Conservation (phyloP, 2,329 filamentous ascomycete species). For the Claviceps quebecensis region DNA sequence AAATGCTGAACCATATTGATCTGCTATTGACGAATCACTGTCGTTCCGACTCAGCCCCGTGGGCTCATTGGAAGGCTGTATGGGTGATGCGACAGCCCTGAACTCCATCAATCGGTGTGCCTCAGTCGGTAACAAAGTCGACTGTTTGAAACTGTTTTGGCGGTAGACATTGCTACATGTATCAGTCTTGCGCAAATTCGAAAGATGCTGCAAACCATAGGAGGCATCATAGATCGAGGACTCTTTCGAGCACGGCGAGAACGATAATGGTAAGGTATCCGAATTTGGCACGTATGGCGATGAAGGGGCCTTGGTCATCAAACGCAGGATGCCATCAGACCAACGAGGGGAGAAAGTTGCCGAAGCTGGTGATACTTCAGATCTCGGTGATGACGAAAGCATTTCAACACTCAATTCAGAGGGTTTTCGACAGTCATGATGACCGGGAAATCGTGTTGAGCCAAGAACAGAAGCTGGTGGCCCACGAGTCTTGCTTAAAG, state of each 20-base stretch:
- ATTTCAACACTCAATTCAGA: neutral
- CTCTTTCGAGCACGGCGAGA: neutral
- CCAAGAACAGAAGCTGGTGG: neutral
- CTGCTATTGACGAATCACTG: neutral
- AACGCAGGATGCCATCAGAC: slow-evolving; percentile 1
- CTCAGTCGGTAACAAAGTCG: neutral
- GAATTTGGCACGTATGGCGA: neutral
- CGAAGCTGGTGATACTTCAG: neutral
- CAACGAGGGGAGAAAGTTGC: neutral
- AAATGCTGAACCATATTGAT: neutral
- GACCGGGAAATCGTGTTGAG: neutral
- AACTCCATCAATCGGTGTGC: neutral
- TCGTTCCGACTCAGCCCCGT: neutral
- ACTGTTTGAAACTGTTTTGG: neutral
- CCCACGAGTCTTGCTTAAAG: neutral
- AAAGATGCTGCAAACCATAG: neutral
- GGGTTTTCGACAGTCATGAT: neutral
- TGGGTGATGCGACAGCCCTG: neutral
- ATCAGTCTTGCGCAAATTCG: neutral
- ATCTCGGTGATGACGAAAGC: neutral
- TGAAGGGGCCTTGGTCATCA: neutral
- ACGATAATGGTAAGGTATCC: neutral
- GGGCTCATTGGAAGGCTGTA: neutral
- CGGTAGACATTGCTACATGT: neutral
- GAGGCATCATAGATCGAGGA: neutral